Evolutionary conservation across 2,329 filamentous ascomycete species (phyloP).

Genomic region (Xylariaceae sp.): DNA sequence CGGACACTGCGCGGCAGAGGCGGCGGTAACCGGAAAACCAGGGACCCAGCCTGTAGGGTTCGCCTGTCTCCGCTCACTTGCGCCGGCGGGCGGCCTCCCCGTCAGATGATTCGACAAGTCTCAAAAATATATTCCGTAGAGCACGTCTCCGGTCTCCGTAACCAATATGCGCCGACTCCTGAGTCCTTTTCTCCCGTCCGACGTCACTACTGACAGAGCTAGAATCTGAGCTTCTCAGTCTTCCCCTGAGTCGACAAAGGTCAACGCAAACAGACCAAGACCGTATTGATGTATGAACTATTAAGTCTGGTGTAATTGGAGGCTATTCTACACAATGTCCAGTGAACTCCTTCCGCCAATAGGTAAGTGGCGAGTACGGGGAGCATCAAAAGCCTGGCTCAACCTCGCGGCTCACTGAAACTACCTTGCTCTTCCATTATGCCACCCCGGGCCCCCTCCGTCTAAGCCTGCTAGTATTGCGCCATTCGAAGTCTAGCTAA

Average conservation of each 20-base stretch:
- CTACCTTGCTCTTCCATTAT: background rate
- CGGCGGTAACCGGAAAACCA: no score
- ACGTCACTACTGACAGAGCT: no score
- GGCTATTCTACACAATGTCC: conserved; percentile 19
- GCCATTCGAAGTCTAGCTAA: background rate
- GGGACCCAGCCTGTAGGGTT: no score
- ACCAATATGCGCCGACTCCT: no score
- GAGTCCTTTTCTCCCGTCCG: no score
- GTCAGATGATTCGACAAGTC: no score
- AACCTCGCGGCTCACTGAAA: background rate
- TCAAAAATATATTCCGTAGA: no score
- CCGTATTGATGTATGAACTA: conserved; percentile 14
- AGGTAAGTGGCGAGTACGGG: background rate
- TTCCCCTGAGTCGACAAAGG: background rate
- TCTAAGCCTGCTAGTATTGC: background rate
- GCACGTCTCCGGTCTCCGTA: no score
- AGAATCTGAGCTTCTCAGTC: no score
- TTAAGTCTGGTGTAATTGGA: conserved; percentile 10
- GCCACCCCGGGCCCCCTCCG: background rate
- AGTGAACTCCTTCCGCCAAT: conserved; percentile 11
- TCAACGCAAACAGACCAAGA: background rate
- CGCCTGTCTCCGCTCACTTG: no score
- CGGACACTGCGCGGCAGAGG: no score
- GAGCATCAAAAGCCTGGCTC: conserved; percentile 1
- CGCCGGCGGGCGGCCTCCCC: no score